Evolutionary conservation across 208 protist genomes (phyloP).

Genomic region (Leptomonas seymouri): DNA sequence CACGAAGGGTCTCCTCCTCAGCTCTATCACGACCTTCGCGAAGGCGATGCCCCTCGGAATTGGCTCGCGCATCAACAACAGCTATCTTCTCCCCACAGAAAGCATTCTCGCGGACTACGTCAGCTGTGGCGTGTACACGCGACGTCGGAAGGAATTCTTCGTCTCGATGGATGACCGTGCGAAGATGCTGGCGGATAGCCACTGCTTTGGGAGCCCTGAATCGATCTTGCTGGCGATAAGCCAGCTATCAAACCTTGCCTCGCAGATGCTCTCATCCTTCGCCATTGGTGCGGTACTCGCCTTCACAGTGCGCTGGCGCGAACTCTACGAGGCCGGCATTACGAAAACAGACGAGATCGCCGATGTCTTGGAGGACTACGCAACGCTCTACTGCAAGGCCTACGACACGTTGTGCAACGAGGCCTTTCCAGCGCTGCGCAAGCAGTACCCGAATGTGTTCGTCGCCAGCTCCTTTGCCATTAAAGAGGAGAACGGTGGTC

Average conservation of each 20-base stretch:
- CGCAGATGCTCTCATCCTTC: conserved; percentile 58
- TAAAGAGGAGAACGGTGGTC: conserved; percentile 18
- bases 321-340: conserved; percentile 19
- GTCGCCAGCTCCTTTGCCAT: conserved; percentile 27
- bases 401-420: conserved; percentile 25
- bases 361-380: conserved; percentile 32
- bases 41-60: conserved; percentile 39
- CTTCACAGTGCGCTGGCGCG: conserved; percentile 27
- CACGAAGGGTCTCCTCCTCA: conserved; percentile 31
- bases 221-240: conserved; percentile 46
- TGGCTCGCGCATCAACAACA: conserved; percentile 36
- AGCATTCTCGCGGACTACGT: conserved; percentile 37
- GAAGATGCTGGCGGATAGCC: conserved; percentile 23
- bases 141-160: conserved; percentile 53
- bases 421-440: conserved; percentile 35
- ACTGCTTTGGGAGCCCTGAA: conserved; percentile 41
- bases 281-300: conserved; percentile 37
- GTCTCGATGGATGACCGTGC: conserved; percentile 52
- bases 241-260: conserved; percentile 54
- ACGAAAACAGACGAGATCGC: conserved; percentile 18
- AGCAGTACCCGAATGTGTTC: conserved; percentile 67
- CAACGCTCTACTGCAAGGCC: conserved; percentile 28
- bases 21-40: conserved; percentile 30
- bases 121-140: conserved; percentile 32
- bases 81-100: conserved; percentile 43